Evolutionary conservation across 495 filamentous ascomycete species (phyloP), one percentile per base, ranked within the genome.

Genomic region (Daldinia decipiens): DNA sequence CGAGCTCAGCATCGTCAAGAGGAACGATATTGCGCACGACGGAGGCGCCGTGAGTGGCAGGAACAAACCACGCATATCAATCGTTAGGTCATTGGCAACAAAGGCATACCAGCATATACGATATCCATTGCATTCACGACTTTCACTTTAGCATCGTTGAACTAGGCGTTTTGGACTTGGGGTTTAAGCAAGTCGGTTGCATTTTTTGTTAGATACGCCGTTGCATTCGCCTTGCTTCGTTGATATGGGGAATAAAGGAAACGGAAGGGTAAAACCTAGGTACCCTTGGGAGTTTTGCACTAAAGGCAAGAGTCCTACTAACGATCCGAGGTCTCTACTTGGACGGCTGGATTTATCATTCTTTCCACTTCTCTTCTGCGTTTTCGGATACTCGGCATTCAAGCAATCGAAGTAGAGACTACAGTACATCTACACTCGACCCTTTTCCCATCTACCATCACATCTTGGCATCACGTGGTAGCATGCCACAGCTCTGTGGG

Each of bases 71-170:
- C 38, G 21, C 52, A 32, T 24, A 52, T 27, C 21, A 34, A 47
- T 51, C n/a, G 47, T 19, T 32, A 27, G 24, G 50, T 39, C 59
- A 43, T 52, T 26, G 36, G 21, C 54, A 56, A 61, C 56, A 56
- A 36, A 68, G 50, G 8, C 29, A 68, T 57, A 72, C 55, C 24
- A 65, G 40, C 65, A 72, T 72, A 71, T 15, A 72, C 61, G 65
- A 73, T 65, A 68, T 73, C 65, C 70, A 65, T 68, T 65, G 70
- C 70, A 68, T 73, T 73, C 65, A 62, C 51, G 65, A 68, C 60
- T 52, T 58, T 68, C 65, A 59, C 39, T 68, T 52, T 29, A 19
- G 70, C 61, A 68, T 68, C 31, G 39, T 66, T 65, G 50, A 45
- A 45, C 15, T 12, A 36, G 70, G 70, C 70, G 70, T 73, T 68